Evolutionary conservation across 805 yeast genomes (phyloP), one percentile per base, ranked within the genome.

Genomic region (Ogataea degrootiae): DNA sequence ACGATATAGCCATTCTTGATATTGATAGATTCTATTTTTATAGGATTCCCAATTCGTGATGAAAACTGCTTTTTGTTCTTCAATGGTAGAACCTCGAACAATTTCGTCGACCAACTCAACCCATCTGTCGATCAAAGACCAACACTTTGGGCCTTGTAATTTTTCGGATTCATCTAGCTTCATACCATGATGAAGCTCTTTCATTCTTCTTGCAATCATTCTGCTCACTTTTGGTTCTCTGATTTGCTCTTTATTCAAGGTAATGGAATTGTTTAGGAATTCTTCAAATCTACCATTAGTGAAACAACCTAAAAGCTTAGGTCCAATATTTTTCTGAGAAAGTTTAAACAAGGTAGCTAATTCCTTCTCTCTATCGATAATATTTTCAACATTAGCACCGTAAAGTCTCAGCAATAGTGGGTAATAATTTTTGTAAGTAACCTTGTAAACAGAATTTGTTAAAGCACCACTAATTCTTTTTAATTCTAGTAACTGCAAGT

Each of bases 191-290:
- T 94, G 99, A 47, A 94, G 74, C 56, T 94, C 97, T 60, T 91
- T 85, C 98, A 94, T 94, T 71, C 99, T 83, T 72, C 96, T 82
- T 14, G 96, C 97, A 53, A 94, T 84, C 72, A 87, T 85, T 54
- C 84, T 82, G 42, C 90, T 80, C 17, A 87, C 82, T 29, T 81
- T 83, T 52, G 88, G 82, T 53, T 82, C 82, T 62, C 95, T 75
- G 43, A 94, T 79, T 56, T 87, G 88, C 7, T 77, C 74, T 54
- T 80, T 84, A 35, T 82, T 80, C 57, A 94, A 74, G 1, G 98
- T 84, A 45, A 77, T 71, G 19, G 96, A 92, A 49, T 92, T 85
- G 45, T 85, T 87, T 53, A 94, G 71, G 59, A 85, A 94, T 68
- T 94, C 97, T 68, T 94, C 99, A 57, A 94, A 85, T 52, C 99